These are phyloP conservation scores for Stephanodiscus minutulus DNA, from an alignment of 108 stramenopile genomes.

Conservation along the genomic window DNA sequence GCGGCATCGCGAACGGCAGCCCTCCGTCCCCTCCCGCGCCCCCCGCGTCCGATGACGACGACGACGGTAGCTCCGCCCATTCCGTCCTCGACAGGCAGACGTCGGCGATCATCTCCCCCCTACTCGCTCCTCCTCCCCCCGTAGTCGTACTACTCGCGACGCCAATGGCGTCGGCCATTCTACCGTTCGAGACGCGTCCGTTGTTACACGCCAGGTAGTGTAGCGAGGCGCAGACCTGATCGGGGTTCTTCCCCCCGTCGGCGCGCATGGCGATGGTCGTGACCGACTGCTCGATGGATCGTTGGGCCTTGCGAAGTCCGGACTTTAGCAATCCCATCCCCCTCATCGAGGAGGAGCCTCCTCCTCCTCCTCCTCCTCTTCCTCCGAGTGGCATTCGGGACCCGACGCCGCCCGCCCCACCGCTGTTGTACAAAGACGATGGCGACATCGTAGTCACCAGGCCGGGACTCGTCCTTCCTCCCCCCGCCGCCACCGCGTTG, in stretches of 20 bases:
- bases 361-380: too few species aligned
- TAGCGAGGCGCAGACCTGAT: constrained; percentile 61
- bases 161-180: constrained; percentile 22
- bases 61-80: constrained; percentile 49
- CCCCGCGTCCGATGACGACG: constrained; percentile 19
- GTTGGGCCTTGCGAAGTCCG: constrained; percentile 62
- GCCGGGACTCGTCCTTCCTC: too few species aligned
- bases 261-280: constrained; percentile 71
- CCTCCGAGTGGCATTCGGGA: too few species aligned
- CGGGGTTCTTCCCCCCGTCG: constrained; percentile 78
- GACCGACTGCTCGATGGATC: constrained; percentile 61
- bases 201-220: constrained; percentile 51
- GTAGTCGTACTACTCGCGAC: constrained; percentile 42
- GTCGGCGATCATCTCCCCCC: too few species aligned
- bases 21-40: constrained; percentile 21
- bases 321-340: constrained; percentile 71
- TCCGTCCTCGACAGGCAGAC: constrained; percentile 46
- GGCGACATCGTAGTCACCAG: too few species aligned
- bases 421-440: too few species aligned
- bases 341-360: neutral
- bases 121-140: too few species aligned
- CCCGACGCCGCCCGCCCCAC: neutral
- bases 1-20: constrained; percentile 64
- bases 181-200: constrained; percentile 15
- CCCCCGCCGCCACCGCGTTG: too few species aligned